phyloP scores from a whole-genome alignment of 1,284 basidiomycete genomes.

The Bjerkandera adusta region DNA sequence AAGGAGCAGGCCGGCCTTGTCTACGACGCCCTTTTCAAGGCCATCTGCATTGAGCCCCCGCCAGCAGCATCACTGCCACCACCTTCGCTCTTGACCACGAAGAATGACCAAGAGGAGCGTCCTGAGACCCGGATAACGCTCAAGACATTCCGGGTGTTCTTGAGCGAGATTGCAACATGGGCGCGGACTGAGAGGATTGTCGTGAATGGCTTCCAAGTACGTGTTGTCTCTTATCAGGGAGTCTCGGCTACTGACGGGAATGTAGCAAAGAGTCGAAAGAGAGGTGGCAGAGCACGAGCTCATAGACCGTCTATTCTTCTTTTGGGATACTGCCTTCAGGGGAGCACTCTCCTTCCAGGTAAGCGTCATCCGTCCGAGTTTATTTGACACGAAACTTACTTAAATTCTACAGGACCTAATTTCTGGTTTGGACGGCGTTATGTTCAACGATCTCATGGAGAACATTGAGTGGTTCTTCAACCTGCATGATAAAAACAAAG shows the following conservation, averaged over 20 bases:
- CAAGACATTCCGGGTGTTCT: slow-evolving; percentile 85
- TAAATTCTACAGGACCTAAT: slow-evolving; percentile 74
- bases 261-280: slow-evolving; percentile 76
- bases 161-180: slow-evolving; percentile 96
- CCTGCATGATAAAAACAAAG: slow-evolving; percentile 94
- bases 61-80: slow-evolving; percentile 46
- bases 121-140: slow-evolving; percentile 89
- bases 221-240: slow-evolving; percentile 21
- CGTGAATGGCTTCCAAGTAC: slow-evolving; percentile 85
- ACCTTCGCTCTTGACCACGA: slow-evolving; percentile 49
- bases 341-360: slow-evolving; percentile 88
- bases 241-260: slow-evolving; percentile 14
- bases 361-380: slow-evolving; percentile 19
- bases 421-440: slow-evolving; percentile 84
- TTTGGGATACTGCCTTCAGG: slow-evolving; percentile 82
- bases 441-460: slow-evolving; percentile 97
- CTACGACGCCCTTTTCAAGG: slow-evolving; percentile 89
- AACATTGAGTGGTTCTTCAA: slow-evolving; percentile 99
- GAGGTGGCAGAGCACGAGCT: slow-evolving; percentile 83
- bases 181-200: slow-evolving; percentile 94
- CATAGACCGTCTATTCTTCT: slow-evolving; percentile 81
- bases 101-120: slow-evolving; percentile 67
- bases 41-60: slow-evolving; percentile 78
- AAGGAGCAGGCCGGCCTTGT: slow-evolving; percentile 90
- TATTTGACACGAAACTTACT: background rate